These are phyloP conservation scores for Backusella circina DNA, from an alignment of 192 early-diverging fungal genomes.

Conservation along the genomic window DNA sequence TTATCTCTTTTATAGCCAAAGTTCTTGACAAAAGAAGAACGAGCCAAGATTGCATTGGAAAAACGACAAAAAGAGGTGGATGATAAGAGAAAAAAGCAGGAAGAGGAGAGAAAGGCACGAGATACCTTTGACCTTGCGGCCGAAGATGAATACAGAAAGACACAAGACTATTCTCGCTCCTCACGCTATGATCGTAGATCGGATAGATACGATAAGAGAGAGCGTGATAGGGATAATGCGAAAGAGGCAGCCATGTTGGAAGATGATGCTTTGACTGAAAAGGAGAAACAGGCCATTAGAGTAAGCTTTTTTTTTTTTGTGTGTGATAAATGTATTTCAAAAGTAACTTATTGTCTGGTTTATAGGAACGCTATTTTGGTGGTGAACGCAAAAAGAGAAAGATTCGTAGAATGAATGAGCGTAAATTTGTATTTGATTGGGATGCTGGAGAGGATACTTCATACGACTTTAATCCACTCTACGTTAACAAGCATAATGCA, in stretches of 20 bases:
- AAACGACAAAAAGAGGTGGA: conserved; percentile 79
- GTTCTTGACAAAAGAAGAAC: conserved; percentile 91
- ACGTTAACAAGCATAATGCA: conserved; percentile 64
- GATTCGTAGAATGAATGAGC: conserved; percentile 82
- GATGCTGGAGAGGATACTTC: conserved; percentile 94
- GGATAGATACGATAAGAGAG: conserved; percentile 14
- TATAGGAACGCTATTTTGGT: conserved; percentile 79
- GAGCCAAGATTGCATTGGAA: conserved; percentile 83
- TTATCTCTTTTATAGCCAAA: conserved; percentile 48
- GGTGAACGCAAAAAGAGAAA: conserved; percentile 72
- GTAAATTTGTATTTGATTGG: conserved; percentile 99
- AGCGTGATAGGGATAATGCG: background rate
- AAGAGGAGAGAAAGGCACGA: conserved; percentile 57
- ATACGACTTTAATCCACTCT: conserved; percentile 87
- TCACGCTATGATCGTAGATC: conserved; percentile 27
- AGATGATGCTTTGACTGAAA: conserved; percentile 28
- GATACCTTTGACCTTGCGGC: conserved; percentile 53
- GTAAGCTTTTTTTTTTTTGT: conserved; percentile 1
- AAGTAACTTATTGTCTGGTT: background rate
- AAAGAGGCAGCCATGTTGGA: background rate
- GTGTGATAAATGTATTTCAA: background rate
- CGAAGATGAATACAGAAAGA: conserved; percentile 28
- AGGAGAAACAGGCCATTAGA: conserved; percentile 38
- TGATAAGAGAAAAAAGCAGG: conserved; percentile 55
- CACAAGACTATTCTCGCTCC: conserved; percentile 36